A percentile compares a stretch with the other conserved stretches of the same genome.
These are phyloP conservation scores for Trichoderma citrinoviride DNA, from an alignment of 2,329 filamentous ascomycete genomes.

Conservation along the genomic window DNA sequence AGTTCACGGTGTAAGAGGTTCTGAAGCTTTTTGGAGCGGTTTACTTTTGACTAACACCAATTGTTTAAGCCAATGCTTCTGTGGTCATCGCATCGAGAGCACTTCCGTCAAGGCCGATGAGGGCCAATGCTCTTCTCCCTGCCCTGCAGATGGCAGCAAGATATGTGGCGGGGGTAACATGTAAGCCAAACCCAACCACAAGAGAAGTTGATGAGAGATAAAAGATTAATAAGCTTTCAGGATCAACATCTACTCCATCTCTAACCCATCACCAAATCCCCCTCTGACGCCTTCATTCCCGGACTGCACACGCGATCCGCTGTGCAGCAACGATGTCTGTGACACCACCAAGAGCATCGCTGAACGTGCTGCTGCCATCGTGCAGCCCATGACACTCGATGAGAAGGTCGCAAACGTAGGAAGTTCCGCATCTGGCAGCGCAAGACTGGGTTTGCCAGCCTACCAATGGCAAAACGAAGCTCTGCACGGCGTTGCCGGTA, in stretches of 20 bases:
- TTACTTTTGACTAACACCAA: neutral
- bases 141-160: conserved; percentile 21
- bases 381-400: conserved; percentile 33
- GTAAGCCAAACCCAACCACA: neutral
- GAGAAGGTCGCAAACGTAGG: conserved; percentile 36
- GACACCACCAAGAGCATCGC: conserved; percentile 36
- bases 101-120: conserved; percentile 22
- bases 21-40: neutral
- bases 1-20: conserved; percentile 21
- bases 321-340: conserved; percentile 43
- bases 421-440: conserved; percentile 40
- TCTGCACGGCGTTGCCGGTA: conserved; percentile 58
- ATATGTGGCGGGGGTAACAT: conserved; percentile 22
- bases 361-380: conserved; percentile 33
- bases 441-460: conserved; percentile 53
- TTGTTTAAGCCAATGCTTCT: conserved; percentile 23
- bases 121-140: conserved; percentile 19
- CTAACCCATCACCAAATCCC: conserved; percentile 20
- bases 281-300: conserved; percentile 25
- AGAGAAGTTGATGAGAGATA: neutral
- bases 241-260: conserved; percentile 24
- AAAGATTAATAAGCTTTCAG: neutral
- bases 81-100: conserved; percentile 22
- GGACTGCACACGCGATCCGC: conserved; percentile 30
- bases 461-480: conserved; percentile 64